Percentiles rank a stretch among this genome's conserved stretches.
phyloP scores from a whole-genome alignment of 2,329 filamentous ascomycete genomes.

The Xylaria hypoxylon region DNA sequence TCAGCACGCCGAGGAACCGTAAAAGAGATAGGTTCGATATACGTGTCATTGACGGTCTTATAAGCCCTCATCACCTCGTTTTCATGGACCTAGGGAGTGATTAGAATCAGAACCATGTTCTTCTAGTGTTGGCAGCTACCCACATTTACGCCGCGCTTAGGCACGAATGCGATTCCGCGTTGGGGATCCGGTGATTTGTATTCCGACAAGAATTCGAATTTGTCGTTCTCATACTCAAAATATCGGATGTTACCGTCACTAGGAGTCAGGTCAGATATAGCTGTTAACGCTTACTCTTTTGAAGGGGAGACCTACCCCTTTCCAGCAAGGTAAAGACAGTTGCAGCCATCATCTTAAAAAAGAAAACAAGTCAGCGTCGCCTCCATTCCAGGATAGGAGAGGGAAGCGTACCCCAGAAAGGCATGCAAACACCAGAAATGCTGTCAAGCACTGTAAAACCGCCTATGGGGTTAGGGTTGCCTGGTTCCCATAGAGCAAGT shows the following conservation, averaged over 20 bases:
- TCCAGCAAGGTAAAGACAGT: conserved; percentile 94
- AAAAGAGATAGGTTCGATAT: conserved; percentile 97
- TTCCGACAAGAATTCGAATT: conserved; percentile 96
- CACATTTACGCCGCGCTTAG: conserved; percentile 93
- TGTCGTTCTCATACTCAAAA: conserved; percentile 98
- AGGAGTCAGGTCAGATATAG: conserved; percentile 43
- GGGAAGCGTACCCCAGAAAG: conserved; percentile 84
- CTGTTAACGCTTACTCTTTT: conserved; percentile 17
- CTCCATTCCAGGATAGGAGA: not conserved
- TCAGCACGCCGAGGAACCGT: conserved; percentile 94
- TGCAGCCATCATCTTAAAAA: conserved; percentile 82
- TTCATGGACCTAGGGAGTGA: conserved; percentile 76
- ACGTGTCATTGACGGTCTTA: conserved; percentile 95
- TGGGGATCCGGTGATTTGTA: conserved; percentile 98
- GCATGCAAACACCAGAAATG: conserved; percentile 98
- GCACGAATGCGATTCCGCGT: conserved; percentile 92
- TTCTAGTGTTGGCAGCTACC: conserved; percentile 45
- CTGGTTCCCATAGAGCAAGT: conserved; percentile 93
- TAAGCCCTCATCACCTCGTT: conserved; percentile 96
- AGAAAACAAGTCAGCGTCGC: conserved; percentile 42
- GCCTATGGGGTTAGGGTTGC: conserved; percentile 85
- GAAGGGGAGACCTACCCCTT: conserved; percentile 77
- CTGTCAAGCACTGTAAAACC: conserved; percentile 93
- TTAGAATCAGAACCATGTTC: conserved; percentile 21
- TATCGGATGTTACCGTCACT: conserved; percentile 99